Evolutionary conservation across 768 basidiomycete genomes (phyloP), one percentile per base, ranked within the genome.

Genomic region (Trametopsis cervina): DNA sequence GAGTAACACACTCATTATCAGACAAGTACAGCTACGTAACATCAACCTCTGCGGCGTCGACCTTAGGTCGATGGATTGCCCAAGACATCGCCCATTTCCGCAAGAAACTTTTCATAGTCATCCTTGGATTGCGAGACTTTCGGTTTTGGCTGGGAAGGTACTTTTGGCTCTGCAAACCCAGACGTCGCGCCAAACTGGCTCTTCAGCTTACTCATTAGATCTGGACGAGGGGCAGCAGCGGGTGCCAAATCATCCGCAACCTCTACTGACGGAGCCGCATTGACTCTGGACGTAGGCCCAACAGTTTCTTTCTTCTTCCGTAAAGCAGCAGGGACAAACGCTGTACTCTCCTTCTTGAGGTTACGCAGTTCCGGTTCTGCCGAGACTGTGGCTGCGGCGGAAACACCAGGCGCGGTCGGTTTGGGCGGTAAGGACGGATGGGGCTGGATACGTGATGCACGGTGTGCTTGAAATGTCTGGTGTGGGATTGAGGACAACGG

Each of bases 281-380:
- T 78, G 25, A 87, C 59, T 53, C 69, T 76, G 3, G 71, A 54
- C 18, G 68, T 51, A 21, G 57, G 57, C 11, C 66, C 56, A 3
- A 63, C 57, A 17, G 62, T 63, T 29, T 67, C 54, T 51, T 76
- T 84, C 65, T 86, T 92, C 40, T 89, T 79, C 65, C 89, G 90
- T 44, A 95, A 66, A 2, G 85, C 73, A 1, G 83, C 63, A 3
- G 96, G 96, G 3, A 97, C 80, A 58, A 99, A 98, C 0, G 88
- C 81, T 0, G 91, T 95, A 7, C 88, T 86, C 63, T 99, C 96
- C 65, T 91, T 93, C 69, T 93, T 91, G 52, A 98, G 72, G 66
- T 99, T 91, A 12, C 95, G 86, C 43, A 99, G 66, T 61, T 91
- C 76, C 3, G 96, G 91, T 39, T 73, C 90, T 2, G 93, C 92